Percentiles rank a stretch among this genome's conserved stretches.
Evolutionary conservation across 140 eudicot genomes (phyloP).

Genomic region (Erigeron philadelphicus): DNA sequence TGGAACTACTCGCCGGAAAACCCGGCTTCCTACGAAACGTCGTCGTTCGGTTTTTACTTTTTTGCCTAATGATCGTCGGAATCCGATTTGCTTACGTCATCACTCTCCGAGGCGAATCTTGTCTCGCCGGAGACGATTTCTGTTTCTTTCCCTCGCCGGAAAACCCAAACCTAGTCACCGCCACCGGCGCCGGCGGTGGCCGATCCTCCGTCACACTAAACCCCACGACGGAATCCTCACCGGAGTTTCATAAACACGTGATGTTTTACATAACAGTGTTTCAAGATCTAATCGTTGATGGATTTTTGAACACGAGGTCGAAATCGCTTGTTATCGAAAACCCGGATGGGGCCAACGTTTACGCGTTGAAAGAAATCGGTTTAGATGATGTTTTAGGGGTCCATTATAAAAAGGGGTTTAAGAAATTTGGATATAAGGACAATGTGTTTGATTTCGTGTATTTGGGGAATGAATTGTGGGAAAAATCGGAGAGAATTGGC

Average conservation of each 20-base stretch:
- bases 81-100: slow-evolving; percentile 53
- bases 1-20: slow-evolving; percentile 34
- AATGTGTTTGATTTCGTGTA: slow-evolving; percentile 62
- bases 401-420: slow-evolving; percentile 38
- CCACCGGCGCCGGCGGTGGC: slow-evolving; percentile 24
- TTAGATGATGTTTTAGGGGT: slow-evolving; percentile 50
- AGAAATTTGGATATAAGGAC: slow-evolving; percentile 34
- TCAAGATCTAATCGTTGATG: slow-evolving; percentile 57
- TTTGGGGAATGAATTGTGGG: slow-evolving; percentile 52
- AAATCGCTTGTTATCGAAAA: slow-evolving; percentile 63
- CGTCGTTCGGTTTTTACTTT: slow-evolving; percentile 36
- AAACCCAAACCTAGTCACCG: slow-evolving; percentile 28
- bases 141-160: slow-evolving; percentile 54
- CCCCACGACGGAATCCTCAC: slow-evolving; percentile 24
- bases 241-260: slow-evolving; percentile 40
- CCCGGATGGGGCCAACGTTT: slow-evolving; percentile 51
- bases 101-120: slow-evolving; percentile 52
- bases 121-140: slow-evolving; percentile 47
- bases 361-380: slow-evolving; percentile 66
- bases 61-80: slow-evolving; percentile 39
- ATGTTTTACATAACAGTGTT: slow-evolving; percentile 49
- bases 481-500: slow-evolving; percentile 32
- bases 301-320: slow-evolving; percentile 44
- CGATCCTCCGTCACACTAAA: slow-evolving; percentile 24
- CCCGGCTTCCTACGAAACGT: slow-evolving; percentile 44